phyloP scores from a whole-genome alignment of 345 rosid species.

The Eutrema yunnanense region DNA sequence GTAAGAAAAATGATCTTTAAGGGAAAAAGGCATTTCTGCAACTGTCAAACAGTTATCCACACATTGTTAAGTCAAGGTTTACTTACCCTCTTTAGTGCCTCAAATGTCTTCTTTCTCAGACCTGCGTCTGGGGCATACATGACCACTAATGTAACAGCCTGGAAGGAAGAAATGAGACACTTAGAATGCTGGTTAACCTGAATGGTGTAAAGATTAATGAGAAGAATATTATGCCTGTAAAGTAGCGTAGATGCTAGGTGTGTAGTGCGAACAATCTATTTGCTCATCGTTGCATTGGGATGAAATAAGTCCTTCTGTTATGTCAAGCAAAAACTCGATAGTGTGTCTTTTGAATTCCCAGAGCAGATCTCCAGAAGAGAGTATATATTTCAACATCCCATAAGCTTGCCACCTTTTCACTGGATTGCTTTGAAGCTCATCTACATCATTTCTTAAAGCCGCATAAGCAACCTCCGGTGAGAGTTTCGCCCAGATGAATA shows the following conservation, averaged over 20 bases:
- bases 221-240: slow-evolving; percentile 50
- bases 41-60: not conserved
- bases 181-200: slow-evolving; percentile 6
- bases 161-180: slow-evolving; percentile 13
- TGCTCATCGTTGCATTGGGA: slow-evolving; percentile 29
- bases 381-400: slow-evolving; percentile 64
- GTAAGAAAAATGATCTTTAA: too few relatives aligned
- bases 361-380: slow-evolving; percentile 45
- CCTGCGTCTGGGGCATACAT: slow-evolving; percentile 50
- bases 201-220: not conserved
- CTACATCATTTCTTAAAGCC: slow-evolving; percentile 35
- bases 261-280: slow-evolving; percentile 45
- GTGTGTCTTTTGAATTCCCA: slow-evolving; percentile 70
- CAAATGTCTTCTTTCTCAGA: slow-evolving; percentile 64
- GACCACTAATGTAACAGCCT: slow-evolving; percentile 54
- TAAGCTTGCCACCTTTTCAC: slow-evolving; percentile 71
- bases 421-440: slow-evolving; percentile 51
- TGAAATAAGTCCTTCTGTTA: slow-evolving; percentile 40
- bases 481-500: slow-evolving; percentile 56
- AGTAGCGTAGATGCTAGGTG: slow-evolving; percentile 56
- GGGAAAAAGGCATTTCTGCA: not conserved
- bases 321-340: slow-evolving; percentile 57
- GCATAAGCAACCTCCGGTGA: slow-evolving; percentile 44
- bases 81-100: slow-evolving; percentile 62
- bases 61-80: not conserved